Percentiles rank a stretch among this genome's conserved stretches.
Evolutionary conservation across 2,329 filamentous ascomycete species (phyloP).

Genomic region (Pseudocercospora ulei): DNA sequence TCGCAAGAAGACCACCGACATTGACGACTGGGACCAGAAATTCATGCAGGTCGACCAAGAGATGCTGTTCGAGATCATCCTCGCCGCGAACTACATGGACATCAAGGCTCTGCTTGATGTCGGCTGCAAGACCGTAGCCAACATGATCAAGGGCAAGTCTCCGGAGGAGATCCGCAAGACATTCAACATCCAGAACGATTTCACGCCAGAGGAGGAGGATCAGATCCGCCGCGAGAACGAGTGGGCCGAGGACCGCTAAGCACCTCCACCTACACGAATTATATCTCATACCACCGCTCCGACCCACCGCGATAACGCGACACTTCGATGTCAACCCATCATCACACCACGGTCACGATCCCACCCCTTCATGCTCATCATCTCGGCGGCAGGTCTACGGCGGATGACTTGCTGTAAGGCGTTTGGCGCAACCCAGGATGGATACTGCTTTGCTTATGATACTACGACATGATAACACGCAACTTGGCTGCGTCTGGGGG

Average conservation of each 20-base stretch:
- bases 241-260: conserved; percentile 40
- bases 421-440: conserved; percentile 11
- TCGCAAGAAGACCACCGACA: conserved; percentile 96
- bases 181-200: conserved; percentile 99
- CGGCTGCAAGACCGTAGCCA: conserved; percentile 97
- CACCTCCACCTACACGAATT: not conserved
- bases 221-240: conserved; percentile 59
- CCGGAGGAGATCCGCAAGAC: conserved; percentile 99
- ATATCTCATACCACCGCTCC: not conserved
- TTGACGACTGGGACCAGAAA: conserved; percentile 99
- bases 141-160: conserved; percentile 99
- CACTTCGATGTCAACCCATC: not conserved
- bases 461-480: conserved; percentile 8
- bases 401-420: conserved; percentile 15
- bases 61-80: conserved; percentile 98
- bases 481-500: conserved; percentile 6
- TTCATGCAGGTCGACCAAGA: conserved; percentile 99
- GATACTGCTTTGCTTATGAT: too few species aligned
- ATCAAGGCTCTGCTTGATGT: conserved; percentile 97
- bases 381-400: conserved; percentile 13
- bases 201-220: conserved; percentile 97
- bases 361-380: conserved; percentile 4
- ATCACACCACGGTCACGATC: not conserved
- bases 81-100: conserved; percentile 96
- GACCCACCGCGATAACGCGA: not conserved